Percentiles rank a stretch among this genome's conserved stretches.
These are phyloP conservation scores for Hippophae gyantsensis DNA, from an alignment of 306 rosid species.

Conservation along the genomic window DNA sequence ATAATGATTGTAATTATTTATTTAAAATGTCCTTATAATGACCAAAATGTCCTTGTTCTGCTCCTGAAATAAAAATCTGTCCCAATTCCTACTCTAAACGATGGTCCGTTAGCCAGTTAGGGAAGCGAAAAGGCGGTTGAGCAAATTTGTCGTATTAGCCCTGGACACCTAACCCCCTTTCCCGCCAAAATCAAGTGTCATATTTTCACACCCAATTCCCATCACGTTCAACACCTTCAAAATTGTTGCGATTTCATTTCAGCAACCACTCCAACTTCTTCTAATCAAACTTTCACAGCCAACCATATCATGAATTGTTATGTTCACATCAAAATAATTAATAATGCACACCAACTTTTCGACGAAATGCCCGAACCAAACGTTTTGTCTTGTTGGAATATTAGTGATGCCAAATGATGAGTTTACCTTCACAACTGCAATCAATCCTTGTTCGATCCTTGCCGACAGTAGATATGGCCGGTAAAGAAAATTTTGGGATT, in stretches of 20 bases:
- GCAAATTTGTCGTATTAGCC: slow-evolving; percentile 16
- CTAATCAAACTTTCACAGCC: slow-evolving; percentile 33
- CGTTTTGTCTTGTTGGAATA: slow-evolving; percentile 45
- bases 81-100: neutral
- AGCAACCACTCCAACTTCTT: slow-evolving; percentile 37
- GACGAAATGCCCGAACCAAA: slow-evolving; percentile 51
- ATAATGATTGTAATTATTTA: no score
- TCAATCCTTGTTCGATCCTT: no score
- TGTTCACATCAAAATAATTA: slow-evolving; percentile 28
- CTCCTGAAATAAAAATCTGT: no score
- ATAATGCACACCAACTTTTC: slow-evolving; percentile 45
- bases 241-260: slow-evolving; percentile 31
- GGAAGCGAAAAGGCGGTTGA: slow-evolving; percentile 17
- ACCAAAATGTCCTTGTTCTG: no score
- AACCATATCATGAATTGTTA: slow-evolving; percentile 59
- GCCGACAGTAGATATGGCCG: no score
- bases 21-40: no score
- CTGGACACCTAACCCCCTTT: slow-evolving; percentile 15
- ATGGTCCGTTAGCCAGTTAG: neutral
- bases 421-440: no score
- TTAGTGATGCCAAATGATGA: no score
- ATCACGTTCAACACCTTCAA: slow-evolving; percentile 35
- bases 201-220: slow-evolving; percentile 23
- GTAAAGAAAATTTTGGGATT: no score
- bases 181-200: slow-evolving; percentile 30